Percentiles rank a stretch among this genome's conserved stretches.
These are phyloP conservation scores for Trichoderma pleuroti DNA, from an alignment of 2,329 filamentous ascomycete species.

Conservation along the genomic window DNA sequence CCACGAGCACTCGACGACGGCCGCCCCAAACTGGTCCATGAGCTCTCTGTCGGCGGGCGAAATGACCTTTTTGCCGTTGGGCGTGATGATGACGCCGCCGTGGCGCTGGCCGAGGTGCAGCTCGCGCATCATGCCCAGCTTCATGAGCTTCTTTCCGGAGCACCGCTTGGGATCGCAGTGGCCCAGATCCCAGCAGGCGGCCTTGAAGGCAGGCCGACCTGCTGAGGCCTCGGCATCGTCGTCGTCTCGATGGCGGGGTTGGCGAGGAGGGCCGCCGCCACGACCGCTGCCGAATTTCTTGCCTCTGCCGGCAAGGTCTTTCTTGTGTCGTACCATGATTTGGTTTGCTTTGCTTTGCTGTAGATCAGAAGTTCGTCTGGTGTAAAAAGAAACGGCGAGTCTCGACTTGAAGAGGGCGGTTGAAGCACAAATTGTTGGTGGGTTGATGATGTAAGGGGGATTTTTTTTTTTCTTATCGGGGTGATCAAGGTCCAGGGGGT, in stretches of 20 bases:
- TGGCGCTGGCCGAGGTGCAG: constrained; percentile 89
- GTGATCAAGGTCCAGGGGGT: background rate
- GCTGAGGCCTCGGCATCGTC: constrained; percentile 33
- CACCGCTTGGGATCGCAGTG: constrained; percentile 97
- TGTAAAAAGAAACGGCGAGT: background rate
- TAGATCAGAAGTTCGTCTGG: background rate
- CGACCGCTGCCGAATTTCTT: constrained; percentile 63
- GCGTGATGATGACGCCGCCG: constrained; percentile 87
- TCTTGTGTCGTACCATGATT: constrained; percentile 91
- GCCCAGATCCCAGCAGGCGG: constrained; percentile 95
- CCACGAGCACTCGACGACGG: constrained; percentile 97
- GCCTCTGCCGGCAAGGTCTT: constrained; percentile 71
- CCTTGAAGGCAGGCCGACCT: constrained; percentile 66
- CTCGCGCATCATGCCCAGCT: constrained; percentile 87
- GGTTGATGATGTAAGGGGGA: constrained; percentile 8
- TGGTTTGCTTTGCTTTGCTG: background rate
- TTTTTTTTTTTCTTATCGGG: constrained; percentile 9
- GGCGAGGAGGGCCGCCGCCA: constrained; percentile 48
- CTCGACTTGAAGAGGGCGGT: background rate
- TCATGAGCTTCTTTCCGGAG: constrained; percentile 92
- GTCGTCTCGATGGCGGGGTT: constrained; percentile 47
- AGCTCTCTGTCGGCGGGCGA: constrained; percentile 79
- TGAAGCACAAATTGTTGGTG: background rate
- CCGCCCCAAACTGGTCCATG: constrained; percentile 84
- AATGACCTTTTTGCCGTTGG: constrained; percentile 82